Evolutionary conservation across 2,329 filamentous ascomycete species (phyloP), one percentile per base, ranked within the genome.

Genomic region (Fusarium secorum): DNA sequence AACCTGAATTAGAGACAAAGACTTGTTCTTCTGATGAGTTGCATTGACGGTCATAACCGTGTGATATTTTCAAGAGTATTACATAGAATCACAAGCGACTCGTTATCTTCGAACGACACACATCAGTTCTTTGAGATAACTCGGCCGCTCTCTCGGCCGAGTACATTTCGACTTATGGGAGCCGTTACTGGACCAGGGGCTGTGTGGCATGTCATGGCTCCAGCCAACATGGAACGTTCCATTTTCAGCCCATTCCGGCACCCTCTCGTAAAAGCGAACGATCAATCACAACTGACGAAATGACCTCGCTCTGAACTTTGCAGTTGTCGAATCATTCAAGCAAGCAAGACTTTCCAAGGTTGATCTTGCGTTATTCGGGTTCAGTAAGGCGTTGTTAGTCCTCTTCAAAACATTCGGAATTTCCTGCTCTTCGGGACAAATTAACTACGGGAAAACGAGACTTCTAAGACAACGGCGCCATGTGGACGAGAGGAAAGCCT

Each of bases 181-280:
- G 45, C 54, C 41, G 53, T 60, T 71, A 58, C 57, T 44, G 45
- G 20, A 68, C 44, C 58, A 68, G 57, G 68, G 64, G 49, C 28
- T 54, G 55, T 51, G 57, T 67, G 56, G 64, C 64, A 58, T 71
- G 68, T 63, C 63, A 55, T 71, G 68, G 55, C 38, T 63, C 68
- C 68, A 70, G 68, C 20, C 49, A 64, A 56, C 58, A 70, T 70
- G 68, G 57, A 70, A 70, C 68, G 68, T 70, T 70, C 68, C 68
- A 70, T 71, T 52, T 51, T 64, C 67, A 59, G 68, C 63, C 42
- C 52, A 24, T 54, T 20, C 57, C 39, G 22, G 52, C 26, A 51
- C 33, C 36, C 32, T 66, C 24, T n/a, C 38, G 39, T 38, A 53
- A 18, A 60, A 24, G 46, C 26, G 28, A 45, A 35, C 30, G 35